Conservation (phyloP, 2,329 filamentous ascomycete genomes). For the Pseudogymnoascus sp. region DNA sequence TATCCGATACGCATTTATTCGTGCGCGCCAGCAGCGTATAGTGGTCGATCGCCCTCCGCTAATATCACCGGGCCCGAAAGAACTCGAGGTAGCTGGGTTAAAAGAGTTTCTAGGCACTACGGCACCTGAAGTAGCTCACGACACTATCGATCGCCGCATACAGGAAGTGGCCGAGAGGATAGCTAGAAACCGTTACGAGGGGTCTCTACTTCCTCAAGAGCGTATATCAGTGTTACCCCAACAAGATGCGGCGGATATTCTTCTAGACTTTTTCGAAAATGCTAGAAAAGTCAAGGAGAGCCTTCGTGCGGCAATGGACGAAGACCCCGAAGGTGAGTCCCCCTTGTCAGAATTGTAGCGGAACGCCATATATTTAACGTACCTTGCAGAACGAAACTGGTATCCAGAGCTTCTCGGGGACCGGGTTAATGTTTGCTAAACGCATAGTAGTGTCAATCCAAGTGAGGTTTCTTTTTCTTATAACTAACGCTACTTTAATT, state of each 20-base stretch:
- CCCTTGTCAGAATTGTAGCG: not conserved
- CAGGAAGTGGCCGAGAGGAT: not conserved
- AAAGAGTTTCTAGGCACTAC: not conserved
- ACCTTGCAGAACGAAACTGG: not conserved
- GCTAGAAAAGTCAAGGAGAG: not conserved
- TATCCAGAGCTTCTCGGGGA: not conserved
- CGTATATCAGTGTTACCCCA: not conserved
- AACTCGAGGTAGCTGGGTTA: not conserved
- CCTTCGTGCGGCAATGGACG: not conserved
- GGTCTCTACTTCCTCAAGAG: not conserved
- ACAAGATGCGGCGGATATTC: not conserved
- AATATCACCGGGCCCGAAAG: not conserved
- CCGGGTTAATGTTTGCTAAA: not conserved
- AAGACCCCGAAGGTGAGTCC: not conserved
- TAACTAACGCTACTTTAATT: no score
- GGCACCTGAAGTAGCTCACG: not conserved
- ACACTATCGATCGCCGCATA: not conserved
- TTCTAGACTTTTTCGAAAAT: not conserved
- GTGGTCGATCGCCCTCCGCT: not conserved
- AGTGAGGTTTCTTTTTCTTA: no score
- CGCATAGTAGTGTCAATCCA: conserved; percentile 10
- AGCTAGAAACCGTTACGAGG: not conserved
- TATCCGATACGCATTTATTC: not conserved
- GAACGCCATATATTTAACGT: not conserved
- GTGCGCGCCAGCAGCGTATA: not conserved